A percentile compares a stretch with the other conserved stretches of the same genome.
These are phyloP conservation scores for Rhynchospora tenuis DNA, from an alignment of 176 grass and related monocot genomes.

Conservation along the genomic window DNA sequence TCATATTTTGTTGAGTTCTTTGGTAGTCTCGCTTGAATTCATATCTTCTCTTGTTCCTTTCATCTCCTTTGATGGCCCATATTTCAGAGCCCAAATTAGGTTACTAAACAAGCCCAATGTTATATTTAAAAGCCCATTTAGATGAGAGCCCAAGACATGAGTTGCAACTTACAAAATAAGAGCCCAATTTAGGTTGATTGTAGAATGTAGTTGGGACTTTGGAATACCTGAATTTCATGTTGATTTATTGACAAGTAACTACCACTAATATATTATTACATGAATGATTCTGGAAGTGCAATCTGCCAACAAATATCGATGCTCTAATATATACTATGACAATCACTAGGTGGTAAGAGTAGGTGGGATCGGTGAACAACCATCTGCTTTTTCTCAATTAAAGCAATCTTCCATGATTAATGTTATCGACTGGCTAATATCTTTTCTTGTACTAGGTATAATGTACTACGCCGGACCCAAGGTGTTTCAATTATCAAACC, in stretches of 20 bases:
- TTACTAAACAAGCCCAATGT: neutral
- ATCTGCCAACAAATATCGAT: neutral
- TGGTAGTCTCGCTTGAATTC: too few relatives aligned
- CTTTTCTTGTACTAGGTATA: neutral
- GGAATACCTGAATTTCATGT: too few relatives aligned
- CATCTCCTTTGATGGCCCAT: neutral
- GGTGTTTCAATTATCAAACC: neutral
- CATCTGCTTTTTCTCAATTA: neutral
- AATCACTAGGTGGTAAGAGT: constrained; percentile 20
- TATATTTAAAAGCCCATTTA: neutral
- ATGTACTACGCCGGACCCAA: neutral
- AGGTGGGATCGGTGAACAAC: constrained; percentile 15
- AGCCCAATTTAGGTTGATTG: too few relatives aligned
- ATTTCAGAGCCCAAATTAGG: neutral
- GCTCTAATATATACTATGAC: neutral
- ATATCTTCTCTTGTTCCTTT: neutral
- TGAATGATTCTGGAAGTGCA: neutral
- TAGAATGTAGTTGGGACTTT: too few relatives aligned
- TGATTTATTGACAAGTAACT: neutral
- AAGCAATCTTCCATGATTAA: neutral
- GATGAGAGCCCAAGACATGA: neutral
- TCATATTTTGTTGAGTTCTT: neutral
- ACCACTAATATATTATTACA: neutral
- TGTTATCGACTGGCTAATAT: neutral
- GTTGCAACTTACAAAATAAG: too few relatives aligned